These are phyloP conservation scores for Penicillium bialowiezense DNA, from an alignment of 495 filamentous ascomycete genomes.

Conservation along the genomic window DNA sequence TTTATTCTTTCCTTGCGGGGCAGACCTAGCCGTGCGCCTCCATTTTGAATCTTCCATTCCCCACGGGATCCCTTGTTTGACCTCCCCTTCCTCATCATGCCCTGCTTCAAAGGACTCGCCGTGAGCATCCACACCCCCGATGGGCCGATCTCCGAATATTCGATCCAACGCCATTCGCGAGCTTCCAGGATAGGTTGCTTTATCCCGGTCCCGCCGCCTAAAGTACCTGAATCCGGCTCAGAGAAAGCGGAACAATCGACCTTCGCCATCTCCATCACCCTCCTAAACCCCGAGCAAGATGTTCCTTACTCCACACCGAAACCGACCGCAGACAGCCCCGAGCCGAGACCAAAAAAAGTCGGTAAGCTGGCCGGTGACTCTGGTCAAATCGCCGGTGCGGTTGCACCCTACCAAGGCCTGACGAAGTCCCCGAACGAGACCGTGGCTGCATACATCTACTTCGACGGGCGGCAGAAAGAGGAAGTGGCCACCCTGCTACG, in stretches of 20 bases:
- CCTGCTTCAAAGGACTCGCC: constrained; percentile 96
- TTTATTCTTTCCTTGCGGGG: constrained; percentile 4
- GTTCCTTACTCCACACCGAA: constrained; percentile 89
- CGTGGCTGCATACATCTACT: constrained; percentile 98
- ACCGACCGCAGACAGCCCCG: constrained; percentile 64
- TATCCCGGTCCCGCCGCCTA: constrained; percentile 89
- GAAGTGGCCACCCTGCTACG: constrained; percentile 93
- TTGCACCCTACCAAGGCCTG: constrained; percentile 84
- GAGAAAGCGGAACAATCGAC: constrained; percentile 85
- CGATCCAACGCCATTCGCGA: constrained; percentile 89
- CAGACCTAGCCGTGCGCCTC: constrained; percentile 1
- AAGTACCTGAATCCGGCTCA: constrained; percentile 61
- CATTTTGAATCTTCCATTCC: constrained; percentile 9
- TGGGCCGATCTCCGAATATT: constrained; percentile 85
- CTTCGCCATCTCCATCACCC: constrained; percentile 94
- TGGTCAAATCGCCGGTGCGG: constrained; percentile 51
- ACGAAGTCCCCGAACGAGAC: constrained; percentile 91
- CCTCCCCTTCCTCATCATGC: constrained; percentile 55
- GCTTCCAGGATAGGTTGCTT: constrained; percentile 91
- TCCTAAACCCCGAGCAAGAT: constrained; percentile 81
- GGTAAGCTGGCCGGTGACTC: constrained; percentile 62
- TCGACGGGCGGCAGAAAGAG: constrained; percentile 92
- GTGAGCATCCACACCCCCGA: constrained; percentile 93
- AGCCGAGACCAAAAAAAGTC: constrained; percentile 75
- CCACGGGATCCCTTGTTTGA: constrained; percentile 2